Evolutionary conservation across 768 basidiomycete species (phyloP), one percentile per base, ranked within the genome.

Genomic region (Antrodiella citrinella): DNA sequence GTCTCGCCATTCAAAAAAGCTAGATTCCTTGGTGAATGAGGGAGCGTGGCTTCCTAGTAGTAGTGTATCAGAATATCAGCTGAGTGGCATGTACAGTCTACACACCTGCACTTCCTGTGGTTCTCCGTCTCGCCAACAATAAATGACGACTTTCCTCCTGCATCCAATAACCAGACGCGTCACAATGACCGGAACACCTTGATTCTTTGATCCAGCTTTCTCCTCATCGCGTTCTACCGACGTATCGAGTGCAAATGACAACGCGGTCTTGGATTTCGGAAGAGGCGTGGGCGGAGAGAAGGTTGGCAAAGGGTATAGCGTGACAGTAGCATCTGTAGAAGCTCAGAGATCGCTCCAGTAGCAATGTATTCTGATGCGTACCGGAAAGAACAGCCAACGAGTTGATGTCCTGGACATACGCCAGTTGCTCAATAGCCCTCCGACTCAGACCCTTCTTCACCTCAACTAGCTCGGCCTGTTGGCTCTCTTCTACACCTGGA

Each of bases 11-110:
- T 71, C 45, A 91, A 66, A 62, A 97, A 94, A 2, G 82, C 72
- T 45, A 96, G 82, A 0, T 77, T 73, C 38, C 96, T 80, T n/a
- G 96, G 84, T 7, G 93, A 92, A 63, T 98, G 95, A 11, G 94
- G 88, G 3, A 97, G 72, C 0, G 72, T 59, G 2, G 82, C 70
- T 76, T 98, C 95, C 88, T 94, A 52, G 49, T 49, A 51, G 52
- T 25, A 19, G 41, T 12, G 44, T 21, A n/a, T n/a, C n/a, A n/a
- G n/a, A n/a, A n/a, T n/a, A n/a, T n/a, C n/a, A n/a, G n/a, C n/a
- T n/a, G n/a, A 15, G 26, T 19, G 42, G 11, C 25, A 19, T n/a
- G 21, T 21, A 4, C 15, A 56, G 15, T 43, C 10, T 18, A 18
- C 74, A 48, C 57, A 90, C 89, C 71, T 81, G 82, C 45, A 73